Evolutionary conservation across 805 yeast species (phyloP), one percentile per base, ranked within the genome.

Genomic region (Metschnikowia peoriensis): DNA sequence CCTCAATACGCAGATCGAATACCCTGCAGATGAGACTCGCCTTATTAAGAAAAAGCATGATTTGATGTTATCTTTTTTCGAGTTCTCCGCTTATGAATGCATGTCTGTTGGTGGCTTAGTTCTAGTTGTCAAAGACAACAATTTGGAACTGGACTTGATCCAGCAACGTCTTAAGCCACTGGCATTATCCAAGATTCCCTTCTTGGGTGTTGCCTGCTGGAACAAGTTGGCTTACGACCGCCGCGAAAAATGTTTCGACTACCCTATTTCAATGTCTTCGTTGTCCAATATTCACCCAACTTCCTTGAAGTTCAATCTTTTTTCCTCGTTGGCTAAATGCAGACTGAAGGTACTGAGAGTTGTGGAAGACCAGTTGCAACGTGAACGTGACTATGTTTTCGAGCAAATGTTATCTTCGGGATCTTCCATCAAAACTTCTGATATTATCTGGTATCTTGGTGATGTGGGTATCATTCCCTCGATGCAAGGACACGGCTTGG

Each of bases 401-500:
- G 49, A 50, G 22, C 41, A 38, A 29, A 58, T 59, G 62, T 38
- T 58, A 38, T 44, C 58, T 7, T 22, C 55, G 10, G 56, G 55
- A 39, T 73, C 75, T 27, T 72, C 72, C 5, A 61, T 70, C 56
- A 64, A 67, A 47, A 68, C 70, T 15, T 66, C 64, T 45, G 67
- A 66, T 43, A 63, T 70, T 41, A 66, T 81, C 48, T 83, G 86
- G 86, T 83, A 83, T 62, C 70, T 83, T 55, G 73, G 79, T 44
- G 86, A 83, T 62, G 71, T 83, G 49, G 86, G 86, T 41, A 81
- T 83, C 27, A 69, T 79, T 42, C 84, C 85, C 7, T 64, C 74
- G 40, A 83, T 83, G 68, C 71, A 83, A 61, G 86, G 87, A 49
- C 79, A 79, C 60, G 85, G 86, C 22, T 72, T 80, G 58, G 84